phyloP scores from a whole-genome alignment of 805 yeast species.

The Jamesozyma lodderae region DNA sequence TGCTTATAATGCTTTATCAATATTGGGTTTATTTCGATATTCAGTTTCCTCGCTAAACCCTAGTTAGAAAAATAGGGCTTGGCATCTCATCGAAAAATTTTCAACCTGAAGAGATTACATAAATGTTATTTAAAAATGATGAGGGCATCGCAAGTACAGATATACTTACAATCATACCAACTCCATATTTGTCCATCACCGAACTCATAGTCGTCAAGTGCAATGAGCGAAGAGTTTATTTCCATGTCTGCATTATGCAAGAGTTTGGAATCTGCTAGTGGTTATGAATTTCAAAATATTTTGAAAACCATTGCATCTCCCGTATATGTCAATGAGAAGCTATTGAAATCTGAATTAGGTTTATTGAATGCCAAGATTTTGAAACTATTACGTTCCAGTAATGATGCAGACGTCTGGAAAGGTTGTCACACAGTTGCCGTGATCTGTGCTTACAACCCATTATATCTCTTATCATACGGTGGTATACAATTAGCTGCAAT shows the following conservation, averaged over 20 bases:
- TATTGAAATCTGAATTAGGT: slow-evolving; percentile 27
- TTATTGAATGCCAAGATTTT: slow-evolving; percentile 30
- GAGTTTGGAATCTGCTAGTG: slow-evolving; percentile 21
- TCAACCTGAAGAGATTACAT: too few species aligned
- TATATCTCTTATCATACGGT: slow-evolving; percentile 27
- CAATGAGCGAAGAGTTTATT: slow-evolving; percentile 10
- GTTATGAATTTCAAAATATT: slow-evolving; percentile 23
- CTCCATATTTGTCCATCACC: too few species aligned
- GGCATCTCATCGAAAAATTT: not conserved
- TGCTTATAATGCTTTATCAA: too few species aligned
- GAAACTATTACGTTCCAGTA: slow-evolving; percentile 38
- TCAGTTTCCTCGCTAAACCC: too few species aligned
- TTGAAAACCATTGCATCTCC: slow-evolving; percentile 21
- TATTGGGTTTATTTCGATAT: too few species aligned
- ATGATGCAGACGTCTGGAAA: slow-evolving; percentile 45
- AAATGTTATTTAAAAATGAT: too few species aligned
- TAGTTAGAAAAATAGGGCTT: too few species aligned
- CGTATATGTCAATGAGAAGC: slow-evolving; percentile 23
- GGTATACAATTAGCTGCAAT: slow-evolving; percentile 23
- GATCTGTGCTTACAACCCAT: slow-evolving; percentile 31
- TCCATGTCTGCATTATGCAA: slow-evolving; percentile 23
- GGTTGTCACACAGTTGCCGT: slow-evolving; percentile 47
- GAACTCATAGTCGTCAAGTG: too few species aligned
- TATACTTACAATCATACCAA: too few species aligned
- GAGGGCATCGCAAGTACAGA: too few species aligned